phyloP scores from a whole-genome alignment of 2,329 filamentous ascomycete genomes.

The Talaromyces sp. region DNA sequence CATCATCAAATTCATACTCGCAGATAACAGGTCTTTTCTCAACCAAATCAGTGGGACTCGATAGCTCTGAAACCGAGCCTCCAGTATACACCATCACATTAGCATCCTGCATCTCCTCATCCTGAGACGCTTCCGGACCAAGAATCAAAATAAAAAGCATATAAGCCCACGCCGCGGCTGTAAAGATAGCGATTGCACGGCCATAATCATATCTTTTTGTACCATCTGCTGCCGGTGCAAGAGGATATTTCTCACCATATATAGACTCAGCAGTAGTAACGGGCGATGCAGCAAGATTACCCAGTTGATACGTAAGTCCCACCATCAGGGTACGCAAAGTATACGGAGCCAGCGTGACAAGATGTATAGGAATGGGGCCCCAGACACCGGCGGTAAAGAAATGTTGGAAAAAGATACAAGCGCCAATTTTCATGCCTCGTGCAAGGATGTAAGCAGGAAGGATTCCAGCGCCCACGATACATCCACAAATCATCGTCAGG shows the following conservation, averaged over 20 bases:
- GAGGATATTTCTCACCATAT: conserved; percentile 41
- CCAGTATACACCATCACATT: background rate
- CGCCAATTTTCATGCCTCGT: conserved; percentile 30
- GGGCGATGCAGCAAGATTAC: conserved; percentile 40
- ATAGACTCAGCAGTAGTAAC: conserved; percentile 44
- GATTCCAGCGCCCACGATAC: conserved; percentile 33
- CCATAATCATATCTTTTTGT: conserved; percentile 40
- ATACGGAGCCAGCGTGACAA: conserved; percentile 35
- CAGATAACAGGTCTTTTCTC: background rate
- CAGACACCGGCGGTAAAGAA: conserved; percentile 39
- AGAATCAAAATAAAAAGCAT: conserved; percentile 35
- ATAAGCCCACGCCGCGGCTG: conserved; percentile 28
- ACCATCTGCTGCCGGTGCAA: conserved; percentile 31
- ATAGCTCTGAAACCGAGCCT: background rate
- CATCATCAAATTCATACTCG: background rate
- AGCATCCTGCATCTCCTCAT: background rate
- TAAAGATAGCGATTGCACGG: conserved; percentile 38
- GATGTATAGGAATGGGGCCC: conserved; percentile 40
- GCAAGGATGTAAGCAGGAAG: conserved; percentile 36
- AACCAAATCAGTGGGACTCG: conserved; percentile 4
- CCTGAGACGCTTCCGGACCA: conserved; percentile 27
- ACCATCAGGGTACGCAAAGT: conserved; percentile 35
- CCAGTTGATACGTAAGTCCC: conserved; percentile 39
- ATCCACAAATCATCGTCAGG: conserved; percentile 33
- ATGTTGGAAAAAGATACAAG: conserved; percentile 36